Conservation (phyloP, 768 basidiomycete genomes). For the Leccinum rimulosum region DNA sequence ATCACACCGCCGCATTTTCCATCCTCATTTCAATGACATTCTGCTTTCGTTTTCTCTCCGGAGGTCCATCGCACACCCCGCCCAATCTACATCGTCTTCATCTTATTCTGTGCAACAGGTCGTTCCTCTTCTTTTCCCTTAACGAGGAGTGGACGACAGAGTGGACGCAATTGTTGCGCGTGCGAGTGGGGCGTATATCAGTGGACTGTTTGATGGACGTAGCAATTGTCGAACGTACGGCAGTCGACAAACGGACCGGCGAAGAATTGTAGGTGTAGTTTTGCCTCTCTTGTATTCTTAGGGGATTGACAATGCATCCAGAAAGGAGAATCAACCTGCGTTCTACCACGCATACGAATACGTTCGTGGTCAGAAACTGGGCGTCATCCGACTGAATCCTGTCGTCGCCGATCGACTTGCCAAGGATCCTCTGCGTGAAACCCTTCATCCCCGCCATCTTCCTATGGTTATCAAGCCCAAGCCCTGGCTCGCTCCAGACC, state of each 20-base stretch:
- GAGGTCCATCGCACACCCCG: too few species aligned
- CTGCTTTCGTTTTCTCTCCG: too few species aligned
- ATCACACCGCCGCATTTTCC: too few species aligned
- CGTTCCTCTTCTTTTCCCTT: too few species aligned
- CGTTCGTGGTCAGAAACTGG: slow-evolving; percentile 89
- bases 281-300: not conserved
- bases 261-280: slow-evolving; percentile 51
- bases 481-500: slow-evolving; percentile 75
- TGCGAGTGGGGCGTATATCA: slow-evolving; percentile 78
- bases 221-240: slow-evolving; percentile 69
- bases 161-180: slow-evolving; percentile 79
- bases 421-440: slow-evolving; percentile 63
- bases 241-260: slow-evolving; percentile 54
- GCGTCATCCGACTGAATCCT: slow-evolving; percentile 84
- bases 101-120: too few species aligned
- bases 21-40: too few species aligned
- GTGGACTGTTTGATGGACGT: slow-evolving; percentile 83
- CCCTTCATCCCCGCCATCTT: slow-evolving; percentile 88
- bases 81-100: too few species aligned
- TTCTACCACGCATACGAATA: slow-evolving; percentile 94
- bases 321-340: slow-evolving; percentile 80
- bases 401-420: slow-evolving; percentile 75
- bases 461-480: slow-evolving; percentile 93
- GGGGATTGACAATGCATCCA: slow-evolving; percentile 26
- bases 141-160: slow-evolving; percentile 72